phyloP scores from a whole-genome alignment of 306 rosid genomes.

The Cucurbita moschata region DNA sequence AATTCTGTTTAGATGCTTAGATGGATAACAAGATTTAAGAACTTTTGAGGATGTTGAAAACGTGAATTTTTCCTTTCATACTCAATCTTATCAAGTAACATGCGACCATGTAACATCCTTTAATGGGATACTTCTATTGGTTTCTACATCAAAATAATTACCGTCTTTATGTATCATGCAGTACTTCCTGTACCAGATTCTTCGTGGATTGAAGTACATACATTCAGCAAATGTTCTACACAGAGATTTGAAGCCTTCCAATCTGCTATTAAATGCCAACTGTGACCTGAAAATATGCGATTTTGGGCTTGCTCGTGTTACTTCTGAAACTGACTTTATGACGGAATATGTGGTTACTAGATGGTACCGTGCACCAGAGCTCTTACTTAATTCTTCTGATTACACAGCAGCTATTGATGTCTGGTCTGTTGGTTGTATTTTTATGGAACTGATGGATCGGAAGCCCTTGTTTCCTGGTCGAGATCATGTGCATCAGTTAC shows the following conservation, averaged over 20 bases:
- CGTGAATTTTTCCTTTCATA: not conserved
- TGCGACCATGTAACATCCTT: not conserved
- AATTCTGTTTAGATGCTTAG: not conserved
- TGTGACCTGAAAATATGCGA: constrained; percentile 94
- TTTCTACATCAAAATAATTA: not conserved
- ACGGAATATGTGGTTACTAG: constrained; percentile 91
- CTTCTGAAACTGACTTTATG: constrained; percentile 96
- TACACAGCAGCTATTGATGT: constrained; percentile 98
- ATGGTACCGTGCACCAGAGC: constrained; percentile 98
- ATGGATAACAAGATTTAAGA: not conserved
- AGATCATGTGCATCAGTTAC: constrained; percentile 91
- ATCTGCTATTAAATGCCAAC: constrained; percentile 83
- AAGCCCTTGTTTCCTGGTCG: constrained; percentile 92
- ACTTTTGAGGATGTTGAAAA: not conserved
- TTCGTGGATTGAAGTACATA: constrained; percentile 92
- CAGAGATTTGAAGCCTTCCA: constrained; percentile 93
- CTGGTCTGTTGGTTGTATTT: constrained; percentile 95
- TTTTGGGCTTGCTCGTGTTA: constrained; percentile 93
- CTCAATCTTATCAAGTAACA: not conserved
- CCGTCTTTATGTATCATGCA: constrained; percentile 16
- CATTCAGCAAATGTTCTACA: constrained; percentile 96
- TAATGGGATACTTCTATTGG: not conserved
- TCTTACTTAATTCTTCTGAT: constrained; percentile 78
- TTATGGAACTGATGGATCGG: constrained; percentile 95
- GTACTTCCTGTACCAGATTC: constrained; percentile 94